Conservation (phyloP, 2,329 filamentous ascomycete genomes). For the Chrysosporium keratinophilum region DNA sequence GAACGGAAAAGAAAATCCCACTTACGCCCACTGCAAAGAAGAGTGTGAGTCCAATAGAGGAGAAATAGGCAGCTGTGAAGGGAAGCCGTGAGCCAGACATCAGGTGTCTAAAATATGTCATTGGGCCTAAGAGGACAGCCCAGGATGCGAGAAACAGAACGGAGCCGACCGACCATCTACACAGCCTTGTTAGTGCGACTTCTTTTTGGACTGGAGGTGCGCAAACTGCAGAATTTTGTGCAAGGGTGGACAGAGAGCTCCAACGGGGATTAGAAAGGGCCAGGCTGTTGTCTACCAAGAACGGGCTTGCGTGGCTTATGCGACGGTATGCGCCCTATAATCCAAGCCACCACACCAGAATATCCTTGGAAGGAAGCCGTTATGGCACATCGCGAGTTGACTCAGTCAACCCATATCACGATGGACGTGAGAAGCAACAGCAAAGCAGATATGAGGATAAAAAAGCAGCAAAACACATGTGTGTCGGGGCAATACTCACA, state of each 20-base stretch:
- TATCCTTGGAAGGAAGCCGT: neutral
- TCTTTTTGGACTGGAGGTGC: neutral
- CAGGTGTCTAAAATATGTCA: conserved; percentile 72
- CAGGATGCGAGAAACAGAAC: conserved; percentile 83
- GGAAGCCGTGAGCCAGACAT: conserved; percentile 74
- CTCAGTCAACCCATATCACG: neutral
- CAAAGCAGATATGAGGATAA: conserved; percentile 16
- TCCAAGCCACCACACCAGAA: neutral
- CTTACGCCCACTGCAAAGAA: conserved; percentile 89
- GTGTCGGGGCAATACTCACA: conserved; percentile 58
- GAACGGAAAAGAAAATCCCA: conserved; percentile 24
- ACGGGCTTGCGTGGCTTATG: neutral
- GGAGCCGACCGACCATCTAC: conserved; percentile 90
- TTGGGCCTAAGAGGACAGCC: conserved; percentile 86
- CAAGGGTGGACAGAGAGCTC: neutral
- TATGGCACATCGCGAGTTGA: neutral
- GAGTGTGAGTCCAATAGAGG: conserved; percentile 77
- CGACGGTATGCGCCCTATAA: neutral
- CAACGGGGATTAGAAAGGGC: neutral
- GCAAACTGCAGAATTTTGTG: neutral
- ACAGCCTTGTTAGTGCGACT: conserved; percentile 3
- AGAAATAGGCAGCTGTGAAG: conserved; percentile 91
- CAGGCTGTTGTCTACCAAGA: neutral
- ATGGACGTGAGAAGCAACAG: conserved; percentile 5
- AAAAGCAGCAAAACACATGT: conserved; percentile 17